Evolutionary conservation across 129 eudicot species (phyloP), one percentile per base, ranked within the genome.

Genomic region (Glebionis coronaria): DNA sequence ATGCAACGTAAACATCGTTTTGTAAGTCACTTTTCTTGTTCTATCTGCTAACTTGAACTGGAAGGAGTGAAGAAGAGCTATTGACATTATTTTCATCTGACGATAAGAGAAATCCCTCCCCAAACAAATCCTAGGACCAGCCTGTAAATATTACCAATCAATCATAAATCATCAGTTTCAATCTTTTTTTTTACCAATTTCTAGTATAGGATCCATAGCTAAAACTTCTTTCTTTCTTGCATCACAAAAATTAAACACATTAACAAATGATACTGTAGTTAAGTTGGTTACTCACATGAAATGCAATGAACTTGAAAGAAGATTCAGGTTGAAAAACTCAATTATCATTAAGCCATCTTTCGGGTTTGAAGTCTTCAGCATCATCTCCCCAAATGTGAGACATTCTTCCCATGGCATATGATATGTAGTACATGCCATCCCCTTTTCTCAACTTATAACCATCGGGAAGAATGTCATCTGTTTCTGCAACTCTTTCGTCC

Each of bases 361-460:
- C 95, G 0, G 90, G 90, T 12, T 78, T 78, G 46, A 81, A 87
- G 61, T 85, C 95, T 70, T 78, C 82, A 3, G 96, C 19, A 62
- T 92, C 95, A 2, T 92, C 98, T 61, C 96, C 91, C 98, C 90
- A 88, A 4, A 92, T 78, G 73, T 59, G 71, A 10, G 77, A 38
- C 96, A 86, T 85, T 55, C 95, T 83, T 46, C 91, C 98, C 98
- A 92, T 86, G n/a, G 95, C 91, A 72, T 86, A 88, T n/a, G 96
- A 73, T n/a, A 84, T 64, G 58, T 86, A 92, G 78, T 84, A 80
- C 9, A 88, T 82, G 0, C 79, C 82, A 9, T 92, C 98, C 21
- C 98, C 98, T 65, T 86, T 86, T 69, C 79, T 92, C 67, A 88
- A 65, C 76, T 61, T 65, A 56, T 63, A 80, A 7, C 96, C 98